Evolutionary conservation across 2,329 filamentous ascomycete species (phyloP), one percentile per base, ranked within the genome.

Genomic region (Thyridium curvatum): DNA sequence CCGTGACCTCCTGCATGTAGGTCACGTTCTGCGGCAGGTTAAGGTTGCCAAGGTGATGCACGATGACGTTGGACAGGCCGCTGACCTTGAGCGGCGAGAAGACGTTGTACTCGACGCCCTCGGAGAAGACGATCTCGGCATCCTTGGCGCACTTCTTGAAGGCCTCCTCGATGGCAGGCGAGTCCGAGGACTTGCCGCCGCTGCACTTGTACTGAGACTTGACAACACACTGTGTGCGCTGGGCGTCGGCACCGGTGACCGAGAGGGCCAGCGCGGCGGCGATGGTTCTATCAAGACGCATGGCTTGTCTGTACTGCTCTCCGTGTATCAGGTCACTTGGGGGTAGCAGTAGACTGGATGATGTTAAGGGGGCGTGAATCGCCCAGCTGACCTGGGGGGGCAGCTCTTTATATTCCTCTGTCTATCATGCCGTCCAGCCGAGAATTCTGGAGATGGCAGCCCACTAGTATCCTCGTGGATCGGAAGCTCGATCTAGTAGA

Each of bases 21-120:
- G 55, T 51, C 30, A 69, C 59, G 43, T 64, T 59, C 40, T 61
- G 54, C 4, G 65, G 59, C 3, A 69, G 52, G 41, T 66, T 62
- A 12, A 68, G 52, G 41, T 66, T 68, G n/a, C 65, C 66, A 28
- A 59, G 47, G 46, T 68, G 55, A 4, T 50, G 55, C 31, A 69
- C 67, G 32, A 57, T 55, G 12, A 69, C 64, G 43, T 69, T 64
- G 36, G 52, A 59, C 17, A 69, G 52, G 26, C 64, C 64, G 2
- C 50, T 60, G 5, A 62, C 62, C 4, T 42, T 50, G 30, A 68
- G 57, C 29, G 65, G 60, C 2, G 53, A 55, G 40, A 64, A 61
- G 39, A 66, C 52, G 32, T 66, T 68, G 47, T 68, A 69, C 39
- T 67, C 52, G 1, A 59, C 54, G 16, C 64, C 63, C 36, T 60